Percentiles rank a stretch among this genome's conserved stretches.
phyloP scores from a whole-genome alignment of 352 stramenopile species.

The Phytopythium cucurbitacearum region DNA sequence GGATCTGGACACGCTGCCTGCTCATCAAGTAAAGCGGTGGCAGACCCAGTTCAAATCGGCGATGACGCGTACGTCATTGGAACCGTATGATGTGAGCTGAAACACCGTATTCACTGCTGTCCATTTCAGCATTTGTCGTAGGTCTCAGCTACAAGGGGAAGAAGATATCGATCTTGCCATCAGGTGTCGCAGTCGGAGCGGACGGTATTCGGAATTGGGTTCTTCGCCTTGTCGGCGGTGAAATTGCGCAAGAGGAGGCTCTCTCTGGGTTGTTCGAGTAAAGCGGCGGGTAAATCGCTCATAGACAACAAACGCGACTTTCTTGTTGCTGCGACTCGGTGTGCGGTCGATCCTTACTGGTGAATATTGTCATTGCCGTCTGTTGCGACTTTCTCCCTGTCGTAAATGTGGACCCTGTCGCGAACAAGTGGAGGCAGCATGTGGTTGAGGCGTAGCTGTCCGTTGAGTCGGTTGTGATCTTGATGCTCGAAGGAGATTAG shows the following conservation, averaged over 20 bases:
- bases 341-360: too few species aligned
- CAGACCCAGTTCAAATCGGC: constrained; percentile 31
- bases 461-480: constrained; percentile 20
- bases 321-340: background rate
- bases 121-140: constrained; percentile 45
- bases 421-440: constrained; percentile 18
- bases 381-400: constrained; percentile 1
- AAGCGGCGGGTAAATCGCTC: background rate
- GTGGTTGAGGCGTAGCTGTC: constrained; percentile 22
- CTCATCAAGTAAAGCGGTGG: constrained; percentile 22
- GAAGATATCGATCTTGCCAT: constrained; percentile 47
- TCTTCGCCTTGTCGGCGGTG: constrained; percentile 48
- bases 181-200: constrained; percentile 10
- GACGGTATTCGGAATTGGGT: constrained; percentile 61
- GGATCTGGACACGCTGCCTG: constrained; percentile 33
- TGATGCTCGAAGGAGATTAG: background rate
- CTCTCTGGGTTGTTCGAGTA: constrained; percentile 32
- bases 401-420: constrained; percentile 16
- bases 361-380: constrained; percentile 2
- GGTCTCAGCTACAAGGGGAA: constrained; percentile 55
- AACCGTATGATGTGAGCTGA: background rate
- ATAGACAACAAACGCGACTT: background rate
- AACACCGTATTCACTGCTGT: background rate
- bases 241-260: constrained; percentile 43
- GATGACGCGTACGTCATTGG: constrained; percentile 22